phyloP scores from a whole-genome alignment of 345 rosid species.

The Gossypium sturtianum region DNA sequence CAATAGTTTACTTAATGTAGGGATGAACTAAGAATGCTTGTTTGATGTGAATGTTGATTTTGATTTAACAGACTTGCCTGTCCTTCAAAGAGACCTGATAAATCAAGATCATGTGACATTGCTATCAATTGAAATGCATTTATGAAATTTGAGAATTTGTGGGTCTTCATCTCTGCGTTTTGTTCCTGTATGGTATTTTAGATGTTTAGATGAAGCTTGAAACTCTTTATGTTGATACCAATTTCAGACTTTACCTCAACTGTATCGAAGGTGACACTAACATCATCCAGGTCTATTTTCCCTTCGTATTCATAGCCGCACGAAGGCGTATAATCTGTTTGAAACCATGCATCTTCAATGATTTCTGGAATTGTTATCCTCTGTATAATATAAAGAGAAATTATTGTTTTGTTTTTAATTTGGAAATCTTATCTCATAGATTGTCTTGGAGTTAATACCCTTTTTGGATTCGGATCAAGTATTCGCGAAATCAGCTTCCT shows the following conservation, averaged over 20 bases:
- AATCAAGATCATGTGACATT: slow-evolving; percentile 87
- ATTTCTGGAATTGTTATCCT: slow-evolving; percentile 67
- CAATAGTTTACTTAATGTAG: slow-evolving; percentile 1
- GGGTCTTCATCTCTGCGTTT: slow-evolving; percentile 31
- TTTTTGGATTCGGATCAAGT: slow-evolving; percentile 5
- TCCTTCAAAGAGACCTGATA: slow-evolving; percentile 86
- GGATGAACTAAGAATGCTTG: slow-evolving; percentile 8
- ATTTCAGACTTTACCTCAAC: slow-evolving; percentile 40
- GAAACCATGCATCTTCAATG: slow-evolving; percentile 73
- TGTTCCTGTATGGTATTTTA: slow-evolving; percentile 46
- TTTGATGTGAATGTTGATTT: neutral
- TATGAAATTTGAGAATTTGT: slow-evolving; percentile 60
- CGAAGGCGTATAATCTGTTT: slow-evolving; percentile 50
- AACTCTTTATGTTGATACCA: slow-evolving; percentile 1
- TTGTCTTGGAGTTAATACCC: neutral
- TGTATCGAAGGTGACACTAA: slow-evolving; percentile 47
- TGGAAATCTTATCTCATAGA: neutral
- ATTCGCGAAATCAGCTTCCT: neutral
- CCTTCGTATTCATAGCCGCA: slow-evolving; percentile 31
- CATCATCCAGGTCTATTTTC: slow-evolving; percentile 43
- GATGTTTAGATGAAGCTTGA: slow-evolving; percentile 5
- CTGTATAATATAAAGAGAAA: slow-evolving; percentile 28
- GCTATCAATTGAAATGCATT: slow-evolving; percentile 92
- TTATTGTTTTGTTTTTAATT: neutral
- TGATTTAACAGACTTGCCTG: slow-evolving; percentile 38